Evolutionary conservation across 2,329 filamentous ascomycete species (phyloP).

Genomic region (Exophiala oligosperma): DNA sequence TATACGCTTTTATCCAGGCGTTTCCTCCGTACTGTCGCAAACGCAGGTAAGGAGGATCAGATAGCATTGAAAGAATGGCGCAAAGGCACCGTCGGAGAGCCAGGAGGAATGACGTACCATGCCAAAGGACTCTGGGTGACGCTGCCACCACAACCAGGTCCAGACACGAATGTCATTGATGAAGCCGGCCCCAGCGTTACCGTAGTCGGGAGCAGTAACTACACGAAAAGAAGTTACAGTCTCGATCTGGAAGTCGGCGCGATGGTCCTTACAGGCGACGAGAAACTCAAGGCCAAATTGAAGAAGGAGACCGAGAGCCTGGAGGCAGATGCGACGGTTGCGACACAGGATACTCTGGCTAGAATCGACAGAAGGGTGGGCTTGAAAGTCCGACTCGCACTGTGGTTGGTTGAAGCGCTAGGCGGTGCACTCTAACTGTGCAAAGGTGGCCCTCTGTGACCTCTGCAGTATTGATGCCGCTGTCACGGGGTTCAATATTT

Average conservation of each 20-base stretch:
- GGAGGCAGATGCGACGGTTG: conserved; percentile 67
- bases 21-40: conserved; percentile 68
- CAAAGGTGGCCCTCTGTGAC: background rate
- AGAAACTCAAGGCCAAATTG: conserved; percentile 69
- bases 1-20: conserved; percentile 85
- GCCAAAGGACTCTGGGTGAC: conserved; percentile 68
- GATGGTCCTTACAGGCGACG: conserved; percentile 77
- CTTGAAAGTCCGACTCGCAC: conserved; percentile 79
- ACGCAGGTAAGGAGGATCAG: conserved; percentile 54
- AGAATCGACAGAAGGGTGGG: conserved; percentile 80
- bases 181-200: conserved; percentile 71
- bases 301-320: conserved; percentile 79
- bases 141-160: conserved; percentile 19
- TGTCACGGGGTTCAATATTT: no score
- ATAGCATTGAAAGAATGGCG: conserved; percentile 87
- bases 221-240: conserved; percentile 89
- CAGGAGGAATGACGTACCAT: conserved; percentile 94
- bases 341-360: conserved; percentile 76
- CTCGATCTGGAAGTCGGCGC: conserved; percentile 90
- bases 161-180: conserved; percentile 34
- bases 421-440: conserved; percentile 73
- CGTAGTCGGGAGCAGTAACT: conserved; percentile 89
- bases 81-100: conserved; percentile 74
- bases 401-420: conserved; percentile 87
- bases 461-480: no score